Conservation (phyloP, 768 basidiomycete species). For the Lepiota venenata region DNA sequence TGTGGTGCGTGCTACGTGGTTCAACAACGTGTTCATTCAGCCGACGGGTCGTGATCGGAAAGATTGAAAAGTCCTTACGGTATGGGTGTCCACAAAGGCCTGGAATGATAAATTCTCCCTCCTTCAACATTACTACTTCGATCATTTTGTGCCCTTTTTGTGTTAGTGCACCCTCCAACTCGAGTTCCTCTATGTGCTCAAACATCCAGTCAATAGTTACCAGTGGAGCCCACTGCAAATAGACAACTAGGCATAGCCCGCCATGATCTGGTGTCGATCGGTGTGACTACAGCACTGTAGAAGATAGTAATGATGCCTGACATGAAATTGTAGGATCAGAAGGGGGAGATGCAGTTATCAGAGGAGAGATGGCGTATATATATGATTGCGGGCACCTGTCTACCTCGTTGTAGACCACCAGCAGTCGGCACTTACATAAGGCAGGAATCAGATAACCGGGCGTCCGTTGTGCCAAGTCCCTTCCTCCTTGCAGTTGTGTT, state of each 20-base stretch:
- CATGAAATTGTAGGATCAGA: conserved; percentile 8
- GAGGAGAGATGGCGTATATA: neutral
- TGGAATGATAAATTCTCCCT: conserved; percentile 75
- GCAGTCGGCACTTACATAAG: conserved; percentile 8
- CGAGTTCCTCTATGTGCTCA: conserved; percentile 45
- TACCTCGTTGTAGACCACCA: neutral
- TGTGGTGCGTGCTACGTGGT: conserved; percentile 71
- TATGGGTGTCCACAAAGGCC: conserved; percentile 93
- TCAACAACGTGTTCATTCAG: neutral
- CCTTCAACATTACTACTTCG: conserved; percentile 37
- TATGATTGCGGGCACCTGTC: neutral
- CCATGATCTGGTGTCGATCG: conserved; percentile 39
- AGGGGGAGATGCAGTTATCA: neutral
- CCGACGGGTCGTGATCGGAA: neutral
- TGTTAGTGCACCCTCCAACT: conserved; percentile 47
- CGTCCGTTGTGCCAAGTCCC: too few species aligned
- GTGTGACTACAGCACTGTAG: conserved; percentile 59
- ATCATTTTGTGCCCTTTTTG: conserved; percentile 46
- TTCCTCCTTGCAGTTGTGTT: too few species aligned
- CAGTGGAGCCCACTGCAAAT: conserved; percentile 44
- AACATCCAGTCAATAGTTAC: conserved; percentile 71
- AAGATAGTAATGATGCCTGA: conserved; percentile 25
- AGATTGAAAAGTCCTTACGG: conserved; percentile 42
- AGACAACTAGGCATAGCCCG: conserved; percentile 49
- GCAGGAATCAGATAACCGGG: neutral